A percentile compares a stretch with the other conserved stretches of the same genome.
Conservation (phyloP, 2,329 filamentous ascomycete genomes). For the Colletotrichum ledebouriae region DNA sequence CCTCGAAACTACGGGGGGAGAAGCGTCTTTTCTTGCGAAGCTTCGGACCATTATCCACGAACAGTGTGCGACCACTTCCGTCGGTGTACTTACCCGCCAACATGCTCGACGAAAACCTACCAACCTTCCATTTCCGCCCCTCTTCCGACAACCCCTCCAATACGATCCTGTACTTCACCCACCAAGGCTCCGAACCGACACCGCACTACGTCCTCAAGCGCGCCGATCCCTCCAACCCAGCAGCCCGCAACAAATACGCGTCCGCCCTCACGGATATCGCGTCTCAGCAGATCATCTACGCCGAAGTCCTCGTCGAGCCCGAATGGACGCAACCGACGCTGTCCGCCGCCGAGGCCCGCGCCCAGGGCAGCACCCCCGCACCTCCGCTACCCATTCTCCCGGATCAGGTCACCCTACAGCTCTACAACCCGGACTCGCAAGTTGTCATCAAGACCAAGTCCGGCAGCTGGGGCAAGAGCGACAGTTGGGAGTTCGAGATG, state of each 20-base stretch:
- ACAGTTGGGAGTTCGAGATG: constrained; percentile 93
- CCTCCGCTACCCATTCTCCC: constrained; percentile 78
- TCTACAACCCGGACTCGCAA: constrained; percentile 94
- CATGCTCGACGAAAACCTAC: constrained; percentile 97
- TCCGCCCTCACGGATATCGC: constrained; percentile 87
- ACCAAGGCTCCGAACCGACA: constrained; percentile 84
- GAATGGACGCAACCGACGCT: constrained; percentile 88
- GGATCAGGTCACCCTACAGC: constrained; percentile 82
- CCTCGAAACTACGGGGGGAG: not conserved
- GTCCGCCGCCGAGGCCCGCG: constrained; percentile 83
- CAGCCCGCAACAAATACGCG: constrained; percentile 86
- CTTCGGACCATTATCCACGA: not conserved
- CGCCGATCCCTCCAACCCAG: constrained; percentile 77
- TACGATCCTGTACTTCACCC: constrained; percentile 70
- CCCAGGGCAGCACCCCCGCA: constrained; percentile 73
- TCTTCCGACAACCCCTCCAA: constrained; percentile 66
- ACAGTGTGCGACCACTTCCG: not conserved
- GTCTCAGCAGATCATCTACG: constrained; percentile 85
- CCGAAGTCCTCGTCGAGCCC: constrained; percentile 85
- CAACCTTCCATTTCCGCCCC: constrained; percentile 72
- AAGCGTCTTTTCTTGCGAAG: not conserved
- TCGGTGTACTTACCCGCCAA: constrained; percentile 40
- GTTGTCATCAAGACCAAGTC: constrained; percentile 78
- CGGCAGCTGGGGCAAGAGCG: constrained; percentile 83
- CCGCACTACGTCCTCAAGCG: constrained; percentile 86